Evolutionary conservation across 1,139 yeast genomes (phyloP).

Genomic region (Groenewaldozyma sp.): DNA sequence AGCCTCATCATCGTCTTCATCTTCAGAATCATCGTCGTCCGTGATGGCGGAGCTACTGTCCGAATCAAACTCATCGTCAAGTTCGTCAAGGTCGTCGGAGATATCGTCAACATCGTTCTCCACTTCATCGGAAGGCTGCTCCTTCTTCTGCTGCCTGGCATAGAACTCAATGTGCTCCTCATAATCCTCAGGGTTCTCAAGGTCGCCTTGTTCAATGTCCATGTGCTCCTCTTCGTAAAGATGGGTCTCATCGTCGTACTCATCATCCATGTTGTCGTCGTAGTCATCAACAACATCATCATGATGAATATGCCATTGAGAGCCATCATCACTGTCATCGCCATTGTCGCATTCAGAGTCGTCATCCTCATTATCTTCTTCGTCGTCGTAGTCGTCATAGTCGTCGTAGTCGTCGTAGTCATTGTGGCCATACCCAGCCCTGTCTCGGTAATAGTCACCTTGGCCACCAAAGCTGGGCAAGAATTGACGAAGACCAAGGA

Average conservation of each 20-base stretch:
- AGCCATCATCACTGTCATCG: slow-evolving; percentile 26
- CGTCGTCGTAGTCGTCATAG: slow-evolving; percentile 14
- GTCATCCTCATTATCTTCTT: slow-evolving; percentile 18
- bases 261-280: background rate
- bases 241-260: slow-evolving; percentile 2
- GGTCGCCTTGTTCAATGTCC: slow-evolving; percentile 6
- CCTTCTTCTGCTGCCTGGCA: background rate
- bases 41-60: background rate
- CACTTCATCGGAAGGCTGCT: background rate
- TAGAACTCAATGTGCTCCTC: background rate
- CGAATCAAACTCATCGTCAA: slow-evolving; percentile 7
- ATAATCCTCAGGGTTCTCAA: slow-evolving; percentile 3
- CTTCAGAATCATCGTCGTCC: slow-evolving; percentile 1
- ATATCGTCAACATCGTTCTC: slow-evolving; percentile 2
- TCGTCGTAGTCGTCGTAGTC: slow-evolving; percentile 9
- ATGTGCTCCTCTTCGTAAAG: slow-evolving; percentile 3
- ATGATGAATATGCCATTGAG: slow-evolving; percentile 18
- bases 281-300: background rate
- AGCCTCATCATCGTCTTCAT: slow-evolving; percentile 6
- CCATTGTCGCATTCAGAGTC: slow-evolving; percentile 27
- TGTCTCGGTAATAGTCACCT: slow-evolving; percentile 10
- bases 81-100: slow-evolving; percentile 2
- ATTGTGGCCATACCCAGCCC: slow-evolving; percentile 5
- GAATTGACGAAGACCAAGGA: slow-evolving; percentile 13
- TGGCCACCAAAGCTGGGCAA: slow-evolving; percentile 12